Percentiles rank a stretch among this genome's conserved stretches.
Evolutionary conservation across 495 filamentous ascomycete genomes (phyloP).

Genomic region (Jackrogersella multiformis): DNA sequence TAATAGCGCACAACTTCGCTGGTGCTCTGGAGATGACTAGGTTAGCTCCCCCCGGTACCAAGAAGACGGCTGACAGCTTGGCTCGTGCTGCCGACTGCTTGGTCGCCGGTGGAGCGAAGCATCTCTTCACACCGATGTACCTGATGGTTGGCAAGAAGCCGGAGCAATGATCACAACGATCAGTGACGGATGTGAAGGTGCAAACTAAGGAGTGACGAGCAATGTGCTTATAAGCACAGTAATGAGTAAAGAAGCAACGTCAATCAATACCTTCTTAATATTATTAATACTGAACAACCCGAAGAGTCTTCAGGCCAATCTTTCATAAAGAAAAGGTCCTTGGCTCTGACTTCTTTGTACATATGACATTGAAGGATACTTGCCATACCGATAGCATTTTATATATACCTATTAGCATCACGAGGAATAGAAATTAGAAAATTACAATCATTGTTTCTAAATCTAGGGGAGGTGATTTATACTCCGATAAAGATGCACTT

Average conservation of each 20-base stretch:
- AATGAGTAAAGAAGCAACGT: conserved; percentile 37
- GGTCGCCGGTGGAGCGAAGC: conserved; percentile 88
- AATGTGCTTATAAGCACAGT: conserved; percentile 38
- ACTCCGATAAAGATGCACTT: too few species aligned
- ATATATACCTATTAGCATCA: conserved; percentile 11
- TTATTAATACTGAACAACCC: conserved; percentile 15
- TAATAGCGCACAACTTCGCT: conserved; percentile 79
- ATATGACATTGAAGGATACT: conserved; percentile 20
- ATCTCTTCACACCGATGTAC: conserved; percentile 99
- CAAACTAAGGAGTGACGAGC: background rate
- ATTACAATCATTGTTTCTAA: background rate
- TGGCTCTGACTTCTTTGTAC: conserved; percentile 26
- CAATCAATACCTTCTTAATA: conserved; percentile 27
- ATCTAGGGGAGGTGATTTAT: too few species aligned
- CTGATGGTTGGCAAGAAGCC: conserved; percentile 97
- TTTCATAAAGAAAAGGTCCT: background rate
- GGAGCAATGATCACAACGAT: conserved; percentile 42
- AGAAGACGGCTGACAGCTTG: conserved; percentile 94
- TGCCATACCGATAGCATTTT: conserved; percentile 13
- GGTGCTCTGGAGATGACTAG: conserved; percentile 78
- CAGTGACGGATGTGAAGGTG: background rate
- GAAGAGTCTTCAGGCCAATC: background rate
- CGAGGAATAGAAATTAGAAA: conserved; percentile 15
- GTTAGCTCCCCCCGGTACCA: conserved; percentile 83
- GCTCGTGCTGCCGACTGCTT: conserved; percentile 85